phyloP scores from a whole-genome alignment of 257 asterid genomes.

The Solanum boliviense region DNA sequence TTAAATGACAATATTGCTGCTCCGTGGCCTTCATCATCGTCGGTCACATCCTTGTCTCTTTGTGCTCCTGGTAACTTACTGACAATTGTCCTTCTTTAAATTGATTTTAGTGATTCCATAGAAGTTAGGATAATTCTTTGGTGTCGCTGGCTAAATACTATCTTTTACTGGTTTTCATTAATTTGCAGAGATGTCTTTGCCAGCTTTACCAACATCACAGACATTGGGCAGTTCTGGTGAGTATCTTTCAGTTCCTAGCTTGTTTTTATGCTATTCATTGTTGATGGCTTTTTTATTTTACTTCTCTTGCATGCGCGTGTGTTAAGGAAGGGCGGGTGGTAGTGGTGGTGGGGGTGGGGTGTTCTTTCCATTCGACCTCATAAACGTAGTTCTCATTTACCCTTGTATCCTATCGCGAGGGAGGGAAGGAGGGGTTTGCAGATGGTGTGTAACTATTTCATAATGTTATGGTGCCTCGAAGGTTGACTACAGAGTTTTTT shows the following conservation, averaged over 20 bases:
- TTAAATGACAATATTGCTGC: constrained; percentile 88
- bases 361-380: background rate
- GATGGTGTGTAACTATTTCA: background rate
- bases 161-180: constrained; percentile 2
- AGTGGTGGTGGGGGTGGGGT: background rate
- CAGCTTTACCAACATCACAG: constrained; percentile 79
- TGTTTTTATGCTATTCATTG: background rate
- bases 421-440: background rate
- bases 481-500: background rate
- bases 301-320: background rate
- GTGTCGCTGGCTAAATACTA: background rate
- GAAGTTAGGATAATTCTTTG: background rate
- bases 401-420: background rate
- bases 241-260: constrained; percentile 8
- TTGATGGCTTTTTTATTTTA: background rate
- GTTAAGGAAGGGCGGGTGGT: background rate
- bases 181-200: constrained; percentile 91
- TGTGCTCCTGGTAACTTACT: constrained; percentile 86
- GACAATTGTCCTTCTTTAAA: background rate
- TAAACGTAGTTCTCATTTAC: background rate
- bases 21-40: constrained; percentile 96
- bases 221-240: constrained; percentile 47
- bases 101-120: background rate
- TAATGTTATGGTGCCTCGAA: background rate
- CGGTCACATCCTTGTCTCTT: constrained; percentile 70